Base-by-base conservation (phyloP, 345 rosid genomes). In the Eucalyptus guilfoylei region DNA sequence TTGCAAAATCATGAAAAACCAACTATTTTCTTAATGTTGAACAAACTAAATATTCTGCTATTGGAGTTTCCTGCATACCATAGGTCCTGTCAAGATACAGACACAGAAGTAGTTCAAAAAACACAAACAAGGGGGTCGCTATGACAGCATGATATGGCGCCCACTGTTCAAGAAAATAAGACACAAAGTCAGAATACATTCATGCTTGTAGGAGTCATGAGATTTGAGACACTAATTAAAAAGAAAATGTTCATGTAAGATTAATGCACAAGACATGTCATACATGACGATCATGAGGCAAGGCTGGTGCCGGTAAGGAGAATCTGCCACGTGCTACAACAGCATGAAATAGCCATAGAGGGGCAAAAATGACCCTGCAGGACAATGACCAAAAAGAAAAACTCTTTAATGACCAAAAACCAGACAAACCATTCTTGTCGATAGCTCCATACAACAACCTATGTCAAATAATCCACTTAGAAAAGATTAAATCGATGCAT, bases 241-340 rank as follows among this genome's bases (percentile, higher is more conserved):
- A 81, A 11, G 60, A 88, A 48, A 88, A 69, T 49, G 67, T 62
- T 48, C 85, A 64, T 11, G 26, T 34, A 83, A 45, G 26, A 44
- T 47, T 49, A 44, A 28, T 47, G n/a, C 23, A 86, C 37, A 86
- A 87, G 85, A 30, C 13, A 34, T 85, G 83, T 80, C 94, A 86
- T 96, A 96, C 98, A 89, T 93, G 93, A 30, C 97, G 97, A 93
- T 94, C 95, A 88, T 93, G 96, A 92, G 99, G 99, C 95, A 93
- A 87, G 88, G 96, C 89, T 91, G 99, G 99, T 90, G 99, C 98
- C 60, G 99, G 99, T 88, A 97, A 89, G 16, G 99, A 97, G 94
- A 97, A 96, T 92, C 98, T 94, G 88, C 98, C 97, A 47, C 98
- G 96, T 30, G 99, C 96, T 87, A 93, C 95, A 45, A 94, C 96